Conservation (phyloP, 2,329 filamentous ascomycete genomes). For the Aspergillus amoenus region DNA sequence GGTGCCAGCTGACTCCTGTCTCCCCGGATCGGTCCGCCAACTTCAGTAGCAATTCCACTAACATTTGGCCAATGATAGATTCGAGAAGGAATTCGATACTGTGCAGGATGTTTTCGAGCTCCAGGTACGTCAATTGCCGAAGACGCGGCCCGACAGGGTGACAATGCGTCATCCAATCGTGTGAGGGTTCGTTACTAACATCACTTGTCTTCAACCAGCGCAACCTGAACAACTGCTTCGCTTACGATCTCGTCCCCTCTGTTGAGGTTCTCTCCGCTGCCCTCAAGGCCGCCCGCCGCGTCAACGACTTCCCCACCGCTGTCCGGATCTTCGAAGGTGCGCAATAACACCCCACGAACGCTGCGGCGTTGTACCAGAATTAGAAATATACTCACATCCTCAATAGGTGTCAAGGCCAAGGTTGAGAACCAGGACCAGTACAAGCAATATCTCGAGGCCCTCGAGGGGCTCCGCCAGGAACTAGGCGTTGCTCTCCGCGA, state of each 20-base stretch:
- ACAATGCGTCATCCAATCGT: constrained; percentile 1
- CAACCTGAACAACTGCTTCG: constrained; percentile 99
- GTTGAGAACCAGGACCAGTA: constrained; percentile 98
- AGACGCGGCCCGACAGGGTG: not conserved
- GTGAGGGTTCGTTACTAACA: not conserved
- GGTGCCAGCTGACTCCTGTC: not conserved
- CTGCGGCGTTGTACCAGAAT: not conserved
- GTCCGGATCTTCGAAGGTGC: constrained; percentile 98
- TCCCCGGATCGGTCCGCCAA: not conserved
- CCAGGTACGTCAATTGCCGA: constrained; percentile 65
- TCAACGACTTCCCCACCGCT: constrained; percentile 98
- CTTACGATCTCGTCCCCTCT: constrained; percentile 98
- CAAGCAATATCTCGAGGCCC: constrained; percentile 89
- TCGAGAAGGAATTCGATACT: constrained; percentile 97
- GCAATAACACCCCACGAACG: constrained; percentile 25
- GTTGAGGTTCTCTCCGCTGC: constrained; percentile 87
- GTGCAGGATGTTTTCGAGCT: constrained; percentile 99
- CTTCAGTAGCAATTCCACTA: constrained; percentile 24
- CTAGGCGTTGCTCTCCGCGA: constrained; percentile 90
- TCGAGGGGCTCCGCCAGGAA: constrained; percentile 90
- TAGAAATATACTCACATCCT: constrained; percentile 9
- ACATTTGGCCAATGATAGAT: constrained; percentile 61
- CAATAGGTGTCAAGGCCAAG: constrained; percentile 92
- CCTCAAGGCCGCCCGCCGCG: constrained; percentile 87
- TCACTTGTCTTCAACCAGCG: constrained; percentile 51